Evolutionary conservation across 1,139 yeast species (phyloP).

Genomic region (Pichia sp.): DNA sequence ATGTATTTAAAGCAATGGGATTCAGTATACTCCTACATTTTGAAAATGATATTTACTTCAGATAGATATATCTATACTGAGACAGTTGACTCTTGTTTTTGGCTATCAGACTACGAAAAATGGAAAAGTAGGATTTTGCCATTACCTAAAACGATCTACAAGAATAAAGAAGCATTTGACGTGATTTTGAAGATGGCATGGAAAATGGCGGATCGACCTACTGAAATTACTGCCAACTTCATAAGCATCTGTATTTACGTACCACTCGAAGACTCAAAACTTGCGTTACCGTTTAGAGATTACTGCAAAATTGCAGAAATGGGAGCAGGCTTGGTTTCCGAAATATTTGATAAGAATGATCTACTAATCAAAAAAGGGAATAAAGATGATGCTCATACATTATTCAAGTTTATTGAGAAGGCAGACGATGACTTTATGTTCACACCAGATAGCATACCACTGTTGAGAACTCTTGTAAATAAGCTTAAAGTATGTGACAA

Average conservation of each 20-base stretch:
- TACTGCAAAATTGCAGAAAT: constrained; percentile 1
- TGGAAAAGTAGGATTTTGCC: constrained; percentile 13
- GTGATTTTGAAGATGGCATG: constrained; percentile 2
- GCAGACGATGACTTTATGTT: constrained; percentile 4
- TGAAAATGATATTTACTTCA: constrained; percentile 9
- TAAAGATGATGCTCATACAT: background rate
- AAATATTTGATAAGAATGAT: constrained; percentile 2
- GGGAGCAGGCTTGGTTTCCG: background rate
- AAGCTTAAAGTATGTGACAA: constrained; percentile 1
- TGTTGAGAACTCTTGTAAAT: constrained; percentile 5
- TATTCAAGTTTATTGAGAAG: constrained; percentile 1
- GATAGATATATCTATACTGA: constrained; percentile 7
- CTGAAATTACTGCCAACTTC: background rate
- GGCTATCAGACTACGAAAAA: constrained; percentile 16
- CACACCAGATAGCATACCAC: background rate
- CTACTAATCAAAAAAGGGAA: constrained; percentile 7
- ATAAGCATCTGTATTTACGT: constrained; percentile 3
- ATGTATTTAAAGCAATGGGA: constrained; percentile 8
- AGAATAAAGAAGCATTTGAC: constrained; percentile 7
- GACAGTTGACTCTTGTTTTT: constrained; percentile 11
- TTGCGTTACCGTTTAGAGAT: constrained; percentile 1
- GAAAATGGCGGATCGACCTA: background rate
- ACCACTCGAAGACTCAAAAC: constrained; percentile 5
- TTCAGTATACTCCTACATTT: background rate
- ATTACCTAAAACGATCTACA: constrained; percentile 10